A percentile compares a stretch with the other conserved stretches of the same genome.
Evolutionary conservation across 2,329 filamentous ascomycete species (phyloP).

Genomic region (Rhynchosporium secalis): DNA sequence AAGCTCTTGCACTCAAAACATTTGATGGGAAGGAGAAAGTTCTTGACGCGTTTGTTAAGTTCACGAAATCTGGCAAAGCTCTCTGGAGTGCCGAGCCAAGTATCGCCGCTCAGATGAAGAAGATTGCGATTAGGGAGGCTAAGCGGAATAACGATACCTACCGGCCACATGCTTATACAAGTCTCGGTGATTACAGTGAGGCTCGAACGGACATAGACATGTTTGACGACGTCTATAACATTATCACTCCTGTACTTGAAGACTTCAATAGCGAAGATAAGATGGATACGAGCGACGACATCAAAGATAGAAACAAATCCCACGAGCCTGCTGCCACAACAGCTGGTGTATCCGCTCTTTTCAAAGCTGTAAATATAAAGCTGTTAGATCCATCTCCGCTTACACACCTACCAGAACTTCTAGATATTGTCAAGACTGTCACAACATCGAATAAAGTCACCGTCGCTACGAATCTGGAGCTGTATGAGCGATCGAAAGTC

Average conservation of each 20-base stretch:
- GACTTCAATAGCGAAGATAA: conserved; percentile 57
- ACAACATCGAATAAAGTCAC: conserved; percentile 35
- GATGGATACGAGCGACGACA: conserved; percentile 56
- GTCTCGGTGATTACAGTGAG: conserved; percentile 71
- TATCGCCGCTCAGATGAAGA: conserved; percentile 68
- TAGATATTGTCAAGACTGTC: conserved; percentile 31
- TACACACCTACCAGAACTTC: conserved; percentile 33
- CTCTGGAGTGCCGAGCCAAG: conserved; percentile 55
- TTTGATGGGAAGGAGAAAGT: conserved; percentile 91
- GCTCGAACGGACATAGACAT: conserved; percentile 69
- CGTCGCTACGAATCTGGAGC: conserved; percentile 33
- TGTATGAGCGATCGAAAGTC: conserved; percentile 38
- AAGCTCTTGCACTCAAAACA: conserved; percentile 81
- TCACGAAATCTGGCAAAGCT: conserved; percentile 64
- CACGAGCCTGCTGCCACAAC: conserved; percentile 36
- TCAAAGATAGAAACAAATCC: conserved; percentile 29
- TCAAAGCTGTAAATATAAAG: conserved; percentile 38
- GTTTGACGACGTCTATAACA: conserved; percentile 62
- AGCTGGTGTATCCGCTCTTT: conserved; percentile 38
- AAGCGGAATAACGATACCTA: conserved; percentile 90
- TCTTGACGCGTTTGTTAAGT: conserved; percentile 74
- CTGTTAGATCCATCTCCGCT: conserved; percentile 30
- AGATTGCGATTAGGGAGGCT: conserved; percentile 81
- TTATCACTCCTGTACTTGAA: conserved; percentile 64
- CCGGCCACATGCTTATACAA: conserved; percentile 70